Conservation (phyloP, 1,284 basidiomycete genomes). For the Fomitopsis schrenkii region DNA sequence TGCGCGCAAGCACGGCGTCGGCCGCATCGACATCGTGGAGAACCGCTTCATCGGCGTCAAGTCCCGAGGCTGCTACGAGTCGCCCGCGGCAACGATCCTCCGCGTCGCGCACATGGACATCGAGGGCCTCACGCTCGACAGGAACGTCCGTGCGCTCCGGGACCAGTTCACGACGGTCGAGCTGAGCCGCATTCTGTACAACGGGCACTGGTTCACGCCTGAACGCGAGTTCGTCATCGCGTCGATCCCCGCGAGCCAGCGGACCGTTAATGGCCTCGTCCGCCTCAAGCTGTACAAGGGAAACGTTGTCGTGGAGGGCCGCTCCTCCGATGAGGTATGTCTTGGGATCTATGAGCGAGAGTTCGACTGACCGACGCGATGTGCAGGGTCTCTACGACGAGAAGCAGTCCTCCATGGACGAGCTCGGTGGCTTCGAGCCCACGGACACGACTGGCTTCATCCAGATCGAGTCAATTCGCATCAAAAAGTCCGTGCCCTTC, state of each 20-base stretch:
- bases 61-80: conserved; percentile 98
- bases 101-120: conserved; percentile 95
- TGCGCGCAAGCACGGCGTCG: conserved; percentile 93
- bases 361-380: not conserved
- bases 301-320: conserved; percentile 92
- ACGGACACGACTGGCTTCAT: conserved; percentile 93
- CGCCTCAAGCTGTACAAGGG: conserved; percentile 94
- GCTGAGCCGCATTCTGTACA: conserved; percentile 92
- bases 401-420: conserved; percentile 98
- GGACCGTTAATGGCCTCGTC: conserved; percentile 94
- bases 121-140: conserved; percentile 95
- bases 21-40: conserved; percentile 98
- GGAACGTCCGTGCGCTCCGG: conserved; percentile 92
- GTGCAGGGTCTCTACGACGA: conserved; percentile 89
- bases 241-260: conserved; percentile 88
- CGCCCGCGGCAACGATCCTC: conserved; percentile 93
- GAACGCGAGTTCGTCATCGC: conserved; percentile 94
- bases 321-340: conserved; percentile 80
- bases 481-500: conserved; percentile 75
- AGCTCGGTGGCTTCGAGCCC: conserved; percentile 95
- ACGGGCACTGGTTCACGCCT: conserved; percentile 96
- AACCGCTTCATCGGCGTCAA: conserved; percentile 99
- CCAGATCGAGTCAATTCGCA: conserved; percentile 91
- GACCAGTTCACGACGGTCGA: conserved; percentile 95
- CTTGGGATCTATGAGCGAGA: not conserved